These are phyloP conservation scores for Caloboletus firmus DNA, from an alignment of 1,284 basidiomycete species.

Conservation along the genomic window DNA sequence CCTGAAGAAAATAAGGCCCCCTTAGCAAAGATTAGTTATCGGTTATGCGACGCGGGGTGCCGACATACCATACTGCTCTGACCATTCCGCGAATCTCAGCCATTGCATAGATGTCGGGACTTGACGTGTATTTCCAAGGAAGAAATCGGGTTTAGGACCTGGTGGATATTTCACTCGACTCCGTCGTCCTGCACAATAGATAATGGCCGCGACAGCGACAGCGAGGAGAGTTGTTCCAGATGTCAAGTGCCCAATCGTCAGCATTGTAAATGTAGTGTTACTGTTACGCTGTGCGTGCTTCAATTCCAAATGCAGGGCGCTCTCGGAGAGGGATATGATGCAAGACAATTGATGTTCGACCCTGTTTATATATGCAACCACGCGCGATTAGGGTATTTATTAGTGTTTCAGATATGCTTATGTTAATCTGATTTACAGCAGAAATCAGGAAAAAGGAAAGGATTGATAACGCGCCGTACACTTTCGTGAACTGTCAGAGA, in stretches of 20 bases:
- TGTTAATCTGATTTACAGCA: neutral
- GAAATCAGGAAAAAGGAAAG: neutral
- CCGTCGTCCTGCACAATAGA: neutral
- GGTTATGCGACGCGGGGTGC: neutral
- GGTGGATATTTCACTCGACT: no score
- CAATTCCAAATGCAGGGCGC: no score
- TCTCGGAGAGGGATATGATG: neutral
- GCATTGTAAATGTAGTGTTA: neutral
- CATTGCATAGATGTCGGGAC: neutral
- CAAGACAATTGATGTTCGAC: neutral
- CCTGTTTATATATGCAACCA: neutral
- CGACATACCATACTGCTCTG: neutral
- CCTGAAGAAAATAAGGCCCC: neutral
- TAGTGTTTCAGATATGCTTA: neutral
- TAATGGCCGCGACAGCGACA: neutral
- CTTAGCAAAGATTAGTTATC: neutral
- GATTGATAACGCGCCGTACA: neutral
- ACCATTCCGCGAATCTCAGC: neutral
- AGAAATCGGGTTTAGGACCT: no score
- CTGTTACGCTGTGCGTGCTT: neutral
- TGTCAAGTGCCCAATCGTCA: neutral
- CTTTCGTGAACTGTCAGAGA: neutral
- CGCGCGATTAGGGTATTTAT: neutral
- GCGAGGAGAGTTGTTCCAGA: neutral
- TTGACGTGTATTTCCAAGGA: neutral